Conservation (phyloP, 352 stramenopile species). For the Globisporangium carolinianum region DNA sequence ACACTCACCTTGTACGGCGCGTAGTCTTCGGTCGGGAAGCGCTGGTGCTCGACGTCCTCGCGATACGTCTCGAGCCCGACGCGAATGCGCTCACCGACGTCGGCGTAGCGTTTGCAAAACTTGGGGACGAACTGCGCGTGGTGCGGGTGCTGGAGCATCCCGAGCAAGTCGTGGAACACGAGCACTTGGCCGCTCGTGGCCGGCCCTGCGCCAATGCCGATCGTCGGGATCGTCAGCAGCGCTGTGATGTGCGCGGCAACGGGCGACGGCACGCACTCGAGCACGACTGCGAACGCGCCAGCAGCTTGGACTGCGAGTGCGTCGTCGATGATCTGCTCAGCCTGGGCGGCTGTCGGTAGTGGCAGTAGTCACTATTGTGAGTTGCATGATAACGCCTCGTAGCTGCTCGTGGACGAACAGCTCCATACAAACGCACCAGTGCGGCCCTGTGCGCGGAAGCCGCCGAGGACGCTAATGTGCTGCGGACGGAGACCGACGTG, state of each 20-base stretch:
- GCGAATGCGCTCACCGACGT: slow-evolving; percentile 92
- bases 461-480: slow-evolving; percentile 92
- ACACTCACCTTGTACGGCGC: slow-evolving; percentile 89
- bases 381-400: no score
- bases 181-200: slow-evolving; percentile 95
- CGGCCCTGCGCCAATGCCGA: slow-evolving; percentile 96
- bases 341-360: slow-evolving; percentile 44
- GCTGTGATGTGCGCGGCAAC: slow-evolving; percentile 94
- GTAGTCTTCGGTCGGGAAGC: slow-evolving; percentile 93
- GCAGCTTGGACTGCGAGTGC: slow-evolving; percentile 93
- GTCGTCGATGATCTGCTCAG: slow-evolving; percentile 94
- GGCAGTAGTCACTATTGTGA: no score
- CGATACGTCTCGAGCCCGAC: slow-evolving; percentile 94
- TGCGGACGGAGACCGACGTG: slow-evolving; percentile 98
- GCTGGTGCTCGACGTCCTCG: slow-evolving; percentile 92
- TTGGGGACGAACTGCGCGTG: slow-evolving; percentile 94
- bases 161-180: slow-evolving; percentile 98
- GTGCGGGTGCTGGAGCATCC: slow-evolving; percentile 97
- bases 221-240: slow-evolving; percentile 95
- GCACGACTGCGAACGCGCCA: slow-evolving; percentile 92
- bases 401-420: no score
- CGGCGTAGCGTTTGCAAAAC: slow-evolving; percentile 98
- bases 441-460: slow-evolving; percentile 94
- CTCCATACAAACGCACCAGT: slow-evolving; percentile 57
- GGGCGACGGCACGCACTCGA: slow-evolving; percentile 79